Evolutionary conservation across 2,329 filamentous ascomycete species (phyloP).

Genomic region (Achaetomium macrosporum): DNA sequence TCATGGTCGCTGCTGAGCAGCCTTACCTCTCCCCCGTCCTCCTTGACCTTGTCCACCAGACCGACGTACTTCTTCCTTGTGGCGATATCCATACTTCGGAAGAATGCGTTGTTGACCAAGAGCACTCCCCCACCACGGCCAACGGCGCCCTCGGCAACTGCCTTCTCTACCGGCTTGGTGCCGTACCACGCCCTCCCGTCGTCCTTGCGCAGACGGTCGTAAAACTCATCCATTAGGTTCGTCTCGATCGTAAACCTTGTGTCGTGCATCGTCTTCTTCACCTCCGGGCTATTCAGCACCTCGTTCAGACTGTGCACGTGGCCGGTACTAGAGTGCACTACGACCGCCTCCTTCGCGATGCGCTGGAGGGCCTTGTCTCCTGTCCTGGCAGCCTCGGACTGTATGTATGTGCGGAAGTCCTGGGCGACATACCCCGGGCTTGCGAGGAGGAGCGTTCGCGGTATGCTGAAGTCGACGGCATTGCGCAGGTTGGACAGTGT

Average conservation of each 20-base stretch:
- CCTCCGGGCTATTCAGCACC: slow-evolving; percentile 74
- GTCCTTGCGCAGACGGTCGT: slow-evolving; percentile 70
- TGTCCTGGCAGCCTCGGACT: slow-evolving; percentile 51
- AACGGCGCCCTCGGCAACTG: slow-evolving; percentile 81
- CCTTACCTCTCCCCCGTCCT: slow-evolving; percentile 78
- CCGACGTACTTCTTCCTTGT: slow-evolving; percentile 74
- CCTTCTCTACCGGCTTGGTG: slow-evolving; percentile 70
- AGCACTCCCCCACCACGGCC: slow-evolving; percentile 79
- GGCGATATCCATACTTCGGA: slow-evolving; percentile 73
- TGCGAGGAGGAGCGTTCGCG: slow-evolving; percentile 73
- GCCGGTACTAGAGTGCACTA: slow-evolving; percentile 79
- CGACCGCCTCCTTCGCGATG: slow-evolving; percentile 56
- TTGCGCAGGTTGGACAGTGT: slow-evolving; percentile 69
- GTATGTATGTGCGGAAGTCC: slow-evolving; percentile 70
- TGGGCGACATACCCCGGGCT: slow-evolving; percentile 83
- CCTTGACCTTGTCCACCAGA: slow-evolving; percentile 82
- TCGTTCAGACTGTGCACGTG: slow-evolving; percentile 85
- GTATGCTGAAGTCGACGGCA: slow-evolving; percentile 66
- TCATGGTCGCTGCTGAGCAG: slow-evolving; percentile 93
- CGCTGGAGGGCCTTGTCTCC: slow-evolving; percentile 63
- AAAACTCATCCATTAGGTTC: slow-evolving; percentile 76
- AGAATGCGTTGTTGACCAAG: slow-evolving; percentile 80
- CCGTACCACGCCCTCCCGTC: slow-evolving; percentile 92
- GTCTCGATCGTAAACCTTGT: slow-evolving; percentile 86
- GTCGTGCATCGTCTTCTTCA: slow-evolving; percentile 70